These are phyloP conservation scores for Cryptococcus hybrid DNA, from an alignment of 1,284 basidiomycete species.

Conservation along the genomic window DNA sequence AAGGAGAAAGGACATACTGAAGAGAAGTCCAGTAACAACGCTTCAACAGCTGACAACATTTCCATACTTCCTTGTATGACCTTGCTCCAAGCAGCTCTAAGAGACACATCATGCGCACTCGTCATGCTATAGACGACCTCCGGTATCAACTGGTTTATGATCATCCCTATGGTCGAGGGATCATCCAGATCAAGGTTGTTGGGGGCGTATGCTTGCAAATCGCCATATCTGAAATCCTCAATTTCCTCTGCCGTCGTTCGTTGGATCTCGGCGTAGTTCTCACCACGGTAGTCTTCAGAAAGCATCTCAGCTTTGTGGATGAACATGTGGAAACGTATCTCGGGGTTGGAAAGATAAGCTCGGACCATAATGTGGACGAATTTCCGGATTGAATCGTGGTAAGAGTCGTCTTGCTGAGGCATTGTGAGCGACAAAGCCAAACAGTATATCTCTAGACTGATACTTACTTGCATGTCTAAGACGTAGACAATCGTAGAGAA, in stretches of 20 bases:
- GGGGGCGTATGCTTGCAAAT: conserved; percentile 22
- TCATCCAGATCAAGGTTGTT: conserved; percentile 50
- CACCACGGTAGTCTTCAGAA: conserved; percentile 87
- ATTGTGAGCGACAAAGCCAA: neutral
- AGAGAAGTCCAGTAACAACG: conserved; percentile 52
- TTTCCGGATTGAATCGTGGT: conserved; percentile 66
- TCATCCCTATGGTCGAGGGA: conserved; percentile 27
- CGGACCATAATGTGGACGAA: conserved; percentile 73
- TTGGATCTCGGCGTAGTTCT: conserved; percentile 84
- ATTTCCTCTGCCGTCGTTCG: conserved; percentile 77
- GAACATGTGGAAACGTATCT: conserved; percentile 85
- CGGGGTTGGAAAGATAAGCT: conserved; percentile 71
- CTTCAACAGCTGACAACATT: conserved; percentile 51
- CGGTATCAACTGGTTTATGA: conserved; percentile 41
- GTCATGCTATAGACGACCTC: conserved; percentile 56
- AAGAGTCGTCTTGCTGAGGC: conserved; percentile 52
- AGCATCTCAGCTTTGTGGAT: conserved; percentile 95
- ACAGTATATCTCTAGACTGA: neutral
- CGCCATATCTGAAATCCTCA: conserved; percentile 59
- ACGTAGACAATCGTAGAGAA: conserved; percentile 88
- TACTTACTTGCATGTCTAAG: conserved; percentile 86
- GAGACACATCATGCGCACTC: conserved; percentile 55
- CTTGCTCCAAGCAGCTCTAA: conserved; percentile 56
- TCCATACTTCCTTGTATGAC: conserved; percentile 55
- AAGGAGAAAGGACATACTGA: conserved; percentile 38